Evolutionary conservation across 768 basidiomycete species (phyloP), one percentile per base, ranked within the genome.

Genomic region (Pleurotus eryngii): DNA sequence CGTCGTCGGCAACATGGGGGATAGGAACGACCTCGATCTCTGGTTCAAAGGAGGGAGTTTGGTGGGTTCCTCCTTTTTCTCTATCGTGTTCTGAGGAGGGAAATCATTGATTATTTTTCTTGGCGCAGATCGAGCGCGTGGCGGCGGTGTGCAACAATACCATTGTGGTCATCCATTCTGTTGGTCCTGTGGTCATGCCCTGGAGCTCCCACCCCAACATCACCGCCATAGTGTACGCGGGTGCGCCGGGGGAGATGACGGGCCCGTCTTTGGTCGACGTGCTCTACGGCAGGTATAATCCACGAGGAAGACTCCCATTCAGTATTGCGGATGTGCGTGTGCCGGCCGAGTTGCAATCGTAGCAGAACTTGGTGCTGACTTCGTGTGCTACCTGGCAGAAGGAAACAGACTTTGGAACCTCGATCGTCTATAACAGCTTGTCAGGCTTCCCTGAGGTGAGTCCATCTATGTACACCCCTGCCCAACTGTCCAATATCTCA

Each of bases 181-280:
- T 84, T 22, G 84, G 84, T 0, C 83, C 83, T 0, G 66, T 86
- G 49, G 80, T 83, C 48, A 54, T 83, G 27, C 76, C 80, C 2
- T 89, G 88, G 88, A 82, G 86, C 51, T 82, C 86, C 5, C 81
- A 88, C 67, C 83, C 84, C 2, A 90, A 90, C 61, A 78, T 89
- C 48, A 86, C 86, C 37, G 86, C 85, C n/a, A 83, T 84, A 7
- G 67, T 85, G 3, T 89, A 86, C 85, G 86, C 86, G 3, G 85
- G 86, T 30, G 63, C 82, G 11, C 80, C 80, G 12, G 89, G 88
- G 18, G 76, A 84, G 61, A 88, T 90, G 72, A 76, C 79, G 1
- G 90, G 89, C 0, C 89, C 88, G 62, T 68, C 85, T 0, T 71
- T 92, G n/a, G 78, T 78, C 6, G 89, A 91, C 62, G 78, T 92